These are phyloP conservation scores for Pseudogymnoascus sp. DNA, from an alignment of 2,329 filamentous ascomycete genomes.

Conservation along the genomic window DNA sequence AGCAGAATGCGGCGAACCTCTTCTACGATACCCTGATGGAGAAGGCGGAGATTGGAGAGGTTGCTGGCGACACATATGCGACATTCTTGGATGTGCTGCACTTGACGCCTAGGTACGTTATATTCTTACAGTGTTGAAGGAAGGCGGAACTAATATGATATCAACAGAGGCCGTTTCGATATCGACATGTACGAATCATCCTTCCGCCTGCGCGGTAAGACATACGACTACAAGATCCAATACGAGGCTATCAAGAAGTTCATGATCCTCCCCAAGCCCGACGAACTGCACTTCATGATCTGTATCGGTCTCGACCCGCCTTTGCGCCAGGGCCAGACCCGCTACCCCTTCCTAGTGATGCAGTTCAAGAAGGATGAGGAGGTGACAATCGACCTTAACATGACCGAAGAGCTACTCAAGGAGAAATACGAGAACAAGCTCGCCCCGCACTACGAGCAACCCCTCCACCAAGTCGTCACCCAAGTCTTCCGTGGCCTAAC, in stretches of 20 bases:
- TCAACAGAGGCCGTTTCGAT: slow-evolving; percentile 84
- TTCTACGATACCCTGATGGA: slow-evolving; percentile 98
- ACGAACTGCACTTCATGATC: slow-evolving; percentile 91
- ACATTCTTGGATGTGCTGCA: slow-evolving; percentile 96
- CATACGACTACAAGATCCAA: slow-evolving; percentile 99
- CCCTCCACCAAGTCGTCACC: slow-evolving; percentile 85
- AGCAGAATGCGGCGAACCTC: slow-evolving; percentile 91
- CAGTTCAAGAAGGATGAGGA: slow-evolving; percentile 98
- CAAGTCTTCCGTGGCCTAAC: slow-evolving; percentile 92
- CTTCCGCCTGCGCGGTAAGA: slow-evolving; percentile 94
- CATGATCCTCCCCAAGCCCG: slow-evolving; percentile 96
- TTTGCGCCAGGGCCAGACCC: slow-evolving; percentile 89
- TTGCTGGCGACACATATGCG: slow-evolving; percentile 95
- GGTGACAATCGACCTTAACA: slow-evolving; percentile 90
- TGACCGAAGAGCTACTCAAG: slow-evolving; percentile 81
- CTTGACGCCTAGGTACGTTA: slow-evolving; percentile 74
- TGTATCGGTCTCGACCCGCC: slow-evolving; percentile 91
- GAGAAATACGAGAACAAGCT: slow-evolving; percentile 85
- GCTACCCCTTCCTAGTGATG: slow-evolving; percentile 98
- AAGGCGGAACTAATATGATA: slow-evolving; percentile 19
- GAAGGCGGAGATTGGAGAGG: slow-evolving; percentile 97
- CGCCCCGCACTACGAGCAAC: slow-evolving; percentile 82
- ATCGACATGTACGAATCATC: slow-evolving; percentile 99
- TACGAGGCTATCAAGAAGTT: slow-evolving; percentile 98
- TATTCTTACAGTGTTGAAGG: not conserved